Conservation (phyloP, 352 stramenopile genomes). For the Aphanomyces stellatus region DNA sequence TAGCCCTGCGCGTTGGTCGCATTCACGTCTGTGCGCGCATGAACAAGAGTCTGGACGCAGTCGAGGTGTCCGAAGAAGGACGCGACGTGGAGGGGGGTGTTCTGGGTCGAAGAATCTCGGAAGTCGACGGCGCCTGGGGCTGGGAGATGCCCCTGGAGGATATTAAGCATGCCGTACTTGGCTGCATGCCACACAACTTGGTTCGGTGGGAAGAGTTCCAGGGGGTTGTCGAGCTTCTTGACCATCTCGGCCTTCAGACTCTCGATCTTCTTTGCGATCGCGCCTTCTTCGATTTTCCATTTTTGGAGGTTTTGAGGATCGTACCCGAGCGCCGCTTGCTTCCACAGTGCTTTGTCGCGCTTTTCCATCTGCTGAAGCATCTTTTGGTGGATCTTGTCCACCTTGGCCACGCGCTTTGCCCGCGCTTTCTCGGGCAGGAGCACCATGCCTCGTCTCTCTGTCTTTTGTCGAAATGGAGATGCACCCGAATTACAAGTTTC, state of each 20-base stretch:
- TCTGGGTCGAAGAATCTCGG: constrained; percentile 26
- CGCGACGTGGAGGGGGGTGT: constrained; percentile 60
- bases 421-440: neutral
- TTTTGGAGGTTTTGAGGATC: neutral
- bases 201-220: constrained; percentile 33
- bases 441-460: no score
- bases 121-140: constrained; percentile 65
- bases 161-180: constrained; percentile 52
- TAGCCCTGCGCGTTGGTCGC: constrained; percentile 46
- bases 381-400: constrained; percentile 13
- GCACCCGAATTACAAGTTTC: no score
- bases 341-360: constrained; percentile 3
- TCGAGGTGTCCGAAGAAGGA: constrained; percentile 47
- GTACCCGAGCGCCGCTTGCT: neutral
- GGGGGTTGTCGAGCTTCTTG: constrained; percentile 5
- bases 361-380: neutral
- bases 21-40: constrained; percentile 47
- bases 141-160: constrained; percentile 37
- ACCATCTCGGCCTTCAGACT: neutral
- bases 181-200: constrained; percentile 67
- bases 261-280: constrained; percentile 2
- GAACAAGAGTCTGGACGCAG: constrained; percentile 50
- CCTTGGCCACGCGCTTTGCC: constrained; percentile 1
- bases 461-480: no score
- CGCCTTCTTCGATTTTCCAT: neutral